Evolutionary conservation across 2,329 filamentous ascomycete species (phyloP).

Genomic region (Ophiocordyceps camponoti-rufipedis): DNA sequence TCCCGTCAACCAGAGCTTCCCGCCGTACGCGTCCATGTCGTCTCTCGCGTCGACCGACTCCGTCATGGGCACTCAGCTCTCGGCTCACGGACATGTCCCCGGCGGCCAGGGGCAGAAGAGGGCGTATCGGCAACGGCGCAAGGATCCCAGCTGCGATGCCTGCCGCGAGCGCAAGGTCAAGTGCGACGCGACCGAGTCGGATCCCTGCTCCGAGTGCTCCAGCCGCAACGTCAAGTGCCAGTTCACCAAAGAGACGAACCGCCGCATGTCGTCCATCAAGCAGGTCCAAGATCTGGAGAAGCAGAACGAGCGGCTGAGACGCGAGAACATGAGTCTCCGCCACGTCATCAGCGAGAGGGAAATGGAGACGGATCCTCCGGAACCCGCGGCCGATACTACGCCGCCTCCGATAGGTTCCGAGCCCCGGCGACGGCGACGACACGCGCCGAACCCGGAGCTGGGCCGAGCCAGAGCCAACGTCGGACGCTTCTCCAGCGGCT

Average conservation of each 20-base stretch:
- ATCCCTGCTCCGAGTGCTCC: constrained; percentile 92
- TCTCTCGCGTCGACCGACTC: constrained; percentile 42
- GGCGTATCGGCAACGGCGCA: constrained; percentile 84
- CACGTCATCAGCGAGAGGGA: constrained; percentile 39
- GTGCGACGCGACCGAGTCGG: constrained; percentile 92
- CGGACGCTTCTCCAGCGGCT: constrained; percentile 53
- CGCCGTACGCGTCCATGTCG: constrained; percentile 32
- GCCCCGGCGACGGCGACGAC: constrained; percentile 43
- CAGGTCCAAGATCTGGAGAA: constrained; percentile 95
- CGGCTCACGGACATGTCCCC: constrained; percentile 13
- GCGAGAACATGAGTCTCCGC: constrained; percentile 60
- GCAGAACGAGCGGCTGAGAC: constrained; percentile 62
- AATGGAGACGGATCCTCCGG: constrained; percentile 26
- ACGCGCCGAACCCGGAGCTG: constrained; percentile 47
- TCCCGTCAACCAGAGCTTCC: constrained; percentile 28
- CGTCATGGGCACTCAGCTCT: constrained; percentile 33
- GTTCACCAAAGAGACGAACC: constrained; percentile 97
- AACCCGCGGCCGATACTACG: constrained; percentile 31
- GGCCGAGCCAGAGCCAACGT: constrained; percentile 55
- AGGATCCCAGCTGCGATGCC: constrained; percentile 94
- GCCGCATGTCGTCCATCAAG: constrained; percentile 98
- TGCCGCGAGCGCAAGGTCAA: constrained; percentile 74
- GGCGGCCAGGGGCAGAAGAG: constrained; percentile 58
- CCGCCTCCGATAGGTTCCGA: constrained; percentile 49
- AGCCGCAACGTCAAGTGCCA: constrained; percentile 95